phyloP scores from a whole-genome alignment of 2,329 filamentous ascomycete genomes.

The Pestalotiopsis sp. region DNA sequence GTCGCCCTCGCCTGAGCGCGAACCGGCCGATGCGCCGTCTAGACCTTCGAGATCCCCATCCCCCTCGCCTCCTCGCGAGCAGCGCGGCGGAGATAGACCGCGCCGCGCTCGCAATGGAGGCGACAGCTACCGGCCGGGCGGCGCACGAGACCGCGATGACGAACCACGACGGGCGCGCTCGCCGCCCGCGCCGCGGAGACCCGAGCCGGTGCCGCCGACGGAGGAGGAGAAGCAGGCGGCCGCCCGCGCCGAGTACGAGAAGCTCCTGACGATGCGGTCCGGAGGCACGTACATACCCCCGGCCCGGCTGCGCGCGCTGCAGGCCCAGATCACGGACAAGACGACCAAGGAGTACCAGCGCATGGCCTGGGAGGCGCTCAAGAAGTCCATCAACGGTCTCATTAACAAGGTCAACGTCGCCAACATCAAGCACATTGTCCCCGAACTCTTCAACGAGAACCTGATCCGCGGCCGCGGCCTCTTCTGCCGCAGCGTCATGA shows the following conservation, averaged over 20 bases:
- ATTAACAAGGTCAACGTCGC: slow-evolving; percentile 99
- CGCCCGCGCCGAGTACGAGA: slow-evolving; percentile 91
- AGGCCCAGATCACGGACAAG: slow-evolving; percentile 97
- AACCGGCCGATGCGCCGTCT: neutral
- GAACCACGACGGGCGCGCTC: slow-evolving; percentile 15
- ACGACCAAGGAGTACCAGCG: slow-evolving; percentile 96
- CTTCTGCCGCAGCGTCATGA: slow-evolving; percentile 97
- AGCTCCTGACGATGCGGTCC: slow-evolving; percentile 87
- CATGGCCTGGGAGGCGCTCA: slow-evolving; percentile 98
- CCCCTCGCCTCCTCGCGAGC: slow-evolving; percentile 32
- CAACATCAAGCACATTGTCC: slow-evolving; percentile 97
- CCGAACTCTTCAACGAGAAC: slow-evolving; percentile 94
- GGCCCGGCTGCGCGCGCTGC: slow-evolving; percentile 84
- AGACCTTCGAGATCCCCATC: slow-evolving; percentile 20
- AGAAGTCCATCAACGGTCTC: slow-evolving; percentile 97
- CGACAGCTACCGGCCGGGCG: slow-evolving; percentile 53
- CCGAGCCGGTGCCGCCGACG: slow-evolving; percentile 43
- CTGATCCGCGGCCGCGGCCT: slow-evolving; percentile 86
- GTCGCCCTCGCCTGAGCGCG: neutral
- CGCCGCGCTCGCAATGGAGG: slow-evolving; percentile 43
- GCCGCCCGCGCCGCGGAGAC: slow-evolving; percentile 18
- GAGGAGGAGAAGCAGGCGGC: slow-evolving; percentile 86
- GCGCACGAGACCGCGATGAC: slow-evolving; percentile 14
- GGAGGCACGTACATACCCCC: slow-evolving; percentile 97
- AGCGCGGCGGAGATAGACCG: slow-evolving; percentile 28